A percentile compares a stretch with the other conserved stretches of the same genome.
phyloP scores from a whole-genome alignment of 2,329 filamentous ascomycete species.

The Fusarium torreyae region DNA sequence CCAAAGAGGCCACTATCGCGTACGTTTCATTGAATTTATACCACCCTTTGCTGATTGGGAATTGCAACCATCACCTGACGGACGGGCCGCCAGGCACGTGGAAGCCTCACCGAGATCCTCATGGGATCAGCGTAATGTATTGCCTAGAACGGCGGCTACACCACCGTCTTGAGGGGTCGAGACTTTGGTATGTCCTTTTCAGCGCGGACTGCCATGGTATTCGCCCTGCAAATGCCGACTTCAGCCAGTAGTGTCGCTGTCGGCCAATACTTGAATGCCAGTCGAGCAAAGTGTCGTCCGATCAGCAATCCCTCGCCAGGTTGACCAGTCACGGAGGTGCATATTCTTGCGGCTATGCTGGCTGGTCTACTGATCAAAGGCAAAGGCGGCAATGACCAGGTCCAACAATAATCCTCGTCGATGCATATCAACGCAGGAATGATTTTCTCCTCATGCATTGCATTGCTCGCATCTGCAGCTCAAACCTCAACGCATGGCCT shows the following conservation, averaged over 20 bases:
- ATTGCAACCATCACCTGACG: conserved; percentile 40
- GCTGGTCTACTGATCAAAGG: conserved; percentile 24
- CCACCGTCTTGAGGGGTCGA: conserved; percentile 30
- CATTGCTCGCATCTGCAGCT: conserved; percentile 39
- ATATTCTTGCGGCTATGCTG: conserved; percentile 4
- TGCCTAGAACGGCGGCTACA: conserved; percentile 34
- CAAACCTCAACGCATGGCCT: conserved; percentile 37
- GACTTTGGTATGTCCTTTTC: conserved; percentile 23
- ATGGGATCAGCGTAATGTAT: conserved; percentile 37
- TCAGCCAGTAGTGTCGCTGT: conserved; percentile 19
- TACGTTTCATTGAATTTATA: conserved; percentile 8
- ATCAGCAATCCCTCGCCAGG: not conserved
- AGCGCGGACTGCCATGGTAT: conserved; percentile 1
- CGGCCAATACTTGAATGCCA: not conserved
- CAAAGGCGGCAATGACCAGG: conserved; percentile 19
- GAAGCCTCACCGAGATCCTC: conserved; percentile 41
- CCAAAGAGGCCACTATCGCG: conserved; percentile 5
- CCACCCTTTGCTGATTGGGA: conserved; percentile 33
- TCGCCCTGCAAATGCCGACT: conserved; percentile 10
- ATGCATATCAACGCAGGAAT: conserved; percentile 25
- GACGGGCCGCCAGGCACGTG: conserved; percentile 44
- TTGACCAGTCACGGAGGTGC: conserved; percentile 17
- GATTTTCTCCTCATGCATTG: conserved; percentile 10
- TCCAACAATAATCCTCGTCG: conserved; percentile 17
- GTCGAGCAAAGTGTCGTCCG: conserved; percentile 9